Base-by-base conservation (phyloP, 148 eudicot genomes). In the Hydrangea macrophylla region DNA sequence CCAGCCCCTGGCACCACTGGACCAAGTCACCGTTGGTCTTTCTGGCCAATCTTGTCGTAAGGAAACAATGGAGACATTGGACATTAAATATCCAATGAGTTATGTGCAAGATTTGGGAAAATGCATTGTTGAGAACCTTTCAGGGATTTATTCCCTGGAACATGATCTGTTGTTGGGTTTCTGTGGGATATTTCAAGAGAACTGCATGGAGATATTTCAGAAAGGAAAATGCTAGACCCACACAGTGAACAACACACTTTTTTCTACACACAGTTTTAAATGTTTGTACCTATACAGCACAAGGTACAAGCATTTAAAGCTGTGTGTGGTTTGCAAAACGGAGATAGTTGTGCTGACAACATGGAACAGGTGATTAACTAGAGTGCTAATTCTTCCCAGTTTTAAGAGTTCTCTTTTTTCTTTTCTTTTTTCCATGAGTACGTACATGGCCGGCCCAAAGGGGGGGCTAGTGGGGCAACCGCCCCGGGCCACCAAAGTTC, bases 121-220 rank as follows among this genome's bases (percentile, higher is more conserved):
- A 77, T 90, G 97, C 71, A 81, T 94, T 27, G 70, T 85, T 70
- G 86, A 85, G 69, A 77, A 86, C 63, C 92, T 92, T 77, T 85
- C 97, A 20, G 83, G 81, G 59, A 76, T 86, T 59, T 68, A 69
- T 73, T 54, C 73, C 63, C 58, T 84, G 74, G 85, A 84, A 22
- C 57, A 55, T 72, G 75, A 78, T 64, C 76, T 86, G 55, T 77
- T 94, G 22, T 37, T 58, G 66, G 72, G 72, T 31, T 90, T 94
- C 64, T 85, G 82, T 59, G 75, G 72, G 61, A 86, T 81, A 72
- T 90, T 90, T 74, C 89, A 82, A 76, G 83, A 75, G 32, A 77
- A 70, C 73, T 90, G 90, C 81, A 66, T 80, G 44, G 82, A 85
- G 75, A 64, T 75, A 15, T 81, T 88, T 66, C 82, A 80, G 68